Evolutionary conservation across 192 early-diverging fungal genomes (phyloP), one percentile per base, ranked within the genome.

Genomic region (Coemansia sp.): DNA sequence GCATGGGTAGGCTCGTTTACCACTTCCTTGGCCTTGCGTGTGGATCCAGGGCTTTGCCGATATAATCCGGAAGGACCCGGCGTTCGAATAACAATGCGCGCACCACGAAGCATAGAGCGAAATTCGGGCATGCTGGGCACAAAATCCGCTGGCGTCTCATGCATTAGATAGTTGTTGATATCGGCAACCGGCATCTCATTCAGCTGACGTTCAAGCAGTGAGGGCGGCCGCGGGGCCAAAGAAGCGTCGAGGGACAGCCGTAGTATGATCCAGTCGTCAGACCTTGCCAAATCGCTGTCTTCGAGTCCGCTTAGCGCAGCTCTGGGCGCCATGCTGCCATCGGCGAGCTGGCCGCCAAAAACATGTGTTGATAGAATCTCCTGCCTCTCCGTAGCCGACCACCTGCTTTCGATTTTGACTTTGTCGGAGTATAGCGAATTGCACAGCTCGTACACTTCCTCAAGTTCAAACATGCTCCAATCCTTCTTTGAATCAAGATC

Each of bases 51-150:
- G 4, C 26, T 43, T 18, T 16, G 15, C 16, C 51, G 49, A n/a
- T 43, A 46, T 11, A 46, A 56, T 10, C 18, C 41, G 33, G 55
- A 56, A 5, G 30, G 30, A 3, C 45, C 21, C 1, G 61, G 62
- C 6, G 63, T 52, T 9, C 78, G 78, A 20, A 75, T 57, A 8
- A 65, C 63, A 21, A 81, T 48, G n/a, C 71, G 70, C 1, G 78
- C 69, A 9, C 74, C 74, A 9, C 66, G 70, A 26, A 81, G 64
- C 78, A 81, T 81, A 12, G 45, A 43, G 16, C 71, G 63, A 38
- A 81, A 81, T 62, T 81, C 74, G 10, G 43, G n/a, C 20, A 76
- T 60, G 11, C 44, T 38, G 6, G 76, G 76, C 60, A 53, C 36
- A 20, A 36, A 60, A 8, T 59, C 71, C 16, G 49, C 41, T 3